These are phyloP conservation scores for Boletellus ananas DNA, from an alignment of 768 basidiomycete genomes.

Conservation along the genomic window DNA sequence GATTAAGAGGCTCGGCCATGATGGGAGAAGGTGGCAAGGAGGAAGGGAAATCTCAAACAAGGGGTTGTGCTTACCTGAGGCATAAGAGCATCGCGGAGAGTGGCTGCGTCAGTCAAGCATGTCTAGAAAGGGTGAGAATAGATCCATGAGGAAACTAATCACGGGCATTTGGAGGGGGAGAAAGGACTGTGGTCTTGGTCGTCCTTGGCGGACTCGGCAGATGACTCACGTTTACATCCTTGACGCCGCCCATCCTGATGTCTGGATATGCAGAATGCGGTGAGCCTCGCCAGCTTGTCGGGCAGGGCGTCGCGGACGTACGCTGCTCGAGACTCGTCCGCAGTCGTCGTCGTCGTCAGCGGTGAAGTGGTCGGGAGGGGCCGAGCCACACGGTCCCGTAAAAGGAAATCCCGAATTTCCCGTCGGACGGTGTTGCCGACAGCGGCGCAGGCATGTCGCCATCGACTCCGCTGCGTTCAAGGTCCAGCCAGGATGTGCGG, in stretches of 20 bases:
- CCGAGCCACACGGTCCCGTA: neutral
- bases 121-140: slow-evolving; percentile 26
- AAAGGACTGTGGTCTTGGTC: neutral
- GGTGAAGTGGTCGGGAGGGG: no score
- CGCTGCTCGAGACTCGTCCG: slow-evolving; percentile 4
- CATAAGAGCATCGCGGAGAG: slow-evolving; percentile 20
- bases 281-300: neutral
- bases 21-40: slow-evolving; percentile 8
- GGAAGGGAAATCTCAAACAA: slow-evolving; percentile 13
- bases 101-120: slow-evolving; percentile 30
- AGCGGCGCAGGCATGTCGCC: no score
- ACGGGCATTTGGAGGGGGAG: slow-evolving; percentile 1
- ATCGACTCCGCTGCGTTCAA: no score
- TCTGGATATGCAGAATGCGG: neutral
- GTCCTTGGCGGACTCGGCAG: slow-evolving; percentile 22
- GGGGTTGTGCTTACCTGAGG: slow-evolving; percentile 30
- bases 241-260: slow-evolving; percentile 22
- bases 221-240: slow-evolving; percentile 31
- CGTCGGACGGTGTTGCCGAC: neutral
- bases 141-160: slow-evolving; percentile 12
- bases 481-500: no score
- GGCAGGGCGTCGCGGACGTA: slow-evolving; percentile 6
- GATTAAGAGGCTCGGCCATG: slow-evolving; percentile 21
- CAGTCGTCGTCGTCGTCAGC: neutral
- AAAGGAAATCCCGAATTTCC: slow-evolving; percentile 11